Percentiles rank a stretch among this genome's conserved stretches.
phyloP scores from a whole-genome alignment of 768 basidiomycete species.

The Cyclocybe aegerita region DNA sequence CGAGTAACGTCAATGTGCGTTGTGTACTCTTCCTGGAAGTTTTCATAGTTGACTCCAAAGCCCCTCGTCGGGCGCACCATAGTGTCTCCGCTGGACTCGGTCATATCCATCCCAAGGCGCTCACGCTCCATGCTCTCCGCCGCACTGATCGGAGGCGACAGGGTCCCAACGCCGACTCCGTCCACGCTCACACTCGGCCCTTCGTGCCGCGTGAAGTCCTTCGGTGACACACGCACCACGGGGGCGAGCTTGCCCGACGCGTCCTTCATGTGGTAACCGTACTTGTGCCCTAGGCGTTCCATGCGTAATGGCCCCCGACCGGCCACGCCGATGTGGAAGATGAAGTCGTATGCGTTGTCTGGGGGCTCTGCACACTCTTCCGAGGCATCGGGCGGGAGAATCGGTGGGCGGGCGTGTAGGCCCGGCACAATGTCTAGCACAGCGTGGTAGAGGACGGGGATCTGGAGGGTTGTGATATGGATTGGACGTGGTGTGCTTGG shows the following conservation, averaged over 20 bases:
- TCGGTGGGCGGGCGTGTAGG: constrained; percentile 61
- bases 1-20: constrained; percentile 63
- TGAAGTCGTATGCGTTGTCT: constrained; percentile 59
- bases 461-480: constrained; percentile 56
- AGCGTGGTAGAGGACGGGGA: constrained; percentile 60
- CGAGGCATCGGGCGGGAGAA: constrained; percentile 36
- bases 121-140: constrained; percentile 37
- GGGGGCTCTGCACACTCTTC: constrained; percentile 37
- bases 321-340: constrained; percentile 71
- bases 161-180: constrained; percentile 3
- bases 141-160: constrained; percentile 16
- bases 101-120: constrained; percentile 37
- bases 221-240: constrained; percentile 37
- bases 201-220: constrained; percentile 38
- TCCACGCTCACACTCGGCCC: not conserved
- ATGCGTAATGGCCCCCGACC: constrained; percentile 61
- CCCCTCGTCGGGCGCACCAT: constrained; percentile 38
- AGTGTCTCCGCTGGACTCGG: constrained; percentile 33
- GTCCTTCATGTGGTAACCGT: constrained; percentile 70
- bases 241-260: constrained; percentile 58
- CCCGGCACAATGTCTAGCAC: constrained; percentile 56
- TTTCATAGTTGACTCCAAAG: constrained; percentile 51
- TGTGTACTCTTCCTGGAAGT: constrained; percentile 52
- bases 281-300: constrained; percentile 66
- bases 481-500: constrained; percentile 39